Evolutionary conservation across 192 early-diverging fungal genomes (phyloP), one percentile per base, ranked within the genome.

Genomic region (Entomortierella lignicola): DNA sequence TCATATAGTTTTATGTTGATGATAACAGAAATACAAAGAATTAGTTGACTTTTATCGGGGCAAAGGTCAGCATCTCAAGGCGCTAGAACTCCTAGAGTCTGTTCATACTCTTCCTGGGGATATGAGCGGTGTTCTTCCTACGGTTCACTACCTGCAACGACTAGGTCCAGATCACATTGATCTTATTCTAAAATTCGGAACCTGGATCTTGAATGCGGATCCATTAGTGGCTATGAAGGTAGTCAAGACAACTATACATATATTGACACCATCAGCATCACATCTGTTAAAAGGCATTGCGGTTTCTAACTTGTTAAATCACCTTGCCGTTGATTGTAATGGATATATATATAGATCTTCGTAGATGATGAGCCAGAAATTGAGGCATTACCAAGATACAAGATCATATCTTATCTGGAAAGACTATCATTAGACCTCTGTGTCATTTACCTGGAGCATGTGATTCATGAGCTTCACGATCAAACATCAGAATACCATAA

Each of bases 11-110:
- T n/a, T 21, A 13, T 12, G 17, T 44, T 44, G 42, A 44, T 12
- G 29, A 34, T 43, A 41, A 51, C 59, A 92, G 85, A 95, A 95
- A 83, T 91, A 91, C 66, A 75, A 83, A 34, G 97, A 97, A 81
- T 81, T 99, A 17, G 92, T 98, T n/a, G 97, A 97, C 65, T 85
- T 99, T 54, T 99, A 98, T 80, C 87, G 93, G 48, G 92, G 92
- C 63, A 97, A 96, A 72, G 93, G 92, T 11, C 88, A 94, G 30
- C 96, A 97, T 82, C 88, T 89, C 29, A 95, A 96, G 66, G 96
- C 98, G 4, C 83, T 99, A 39, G 94, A 95, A 69, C 87, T 96
- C 29, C 84, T 98, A 29, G 85, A 88, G 58, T 82, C 81, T 12
- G 83, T 88, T 1, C 82, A 88, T 47, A 60, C 82, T 21, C 34